phyloP scores from a whole-genome alignment of 768 basidiomycete genomes.

The Lactarius hatsudake region DNA sequence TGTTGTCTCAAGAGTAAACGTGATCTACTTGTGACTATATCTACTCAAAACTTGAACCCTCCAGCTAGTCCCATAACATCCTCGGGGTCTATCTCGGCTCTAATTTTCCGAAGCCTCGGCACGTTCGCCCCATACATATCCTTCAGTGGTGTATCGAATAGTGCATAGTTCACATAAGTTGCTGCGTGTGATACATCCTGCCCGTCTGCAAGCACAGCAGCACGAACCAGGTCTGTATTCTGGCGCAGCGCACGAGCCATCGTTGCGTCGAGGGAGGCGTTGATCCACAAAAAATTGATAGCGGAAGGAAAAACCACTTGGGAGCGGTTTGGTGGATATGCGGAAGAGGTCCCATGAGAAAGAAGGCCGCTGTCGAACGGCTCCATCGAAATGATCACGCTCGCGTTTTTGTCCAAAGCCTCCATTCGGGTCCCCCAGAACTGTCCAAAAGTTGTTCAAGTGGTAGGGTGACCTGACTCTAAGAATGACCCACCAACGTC shows the following conservation, averaged over 20 bases:
- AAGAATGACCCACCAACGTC: neutral
- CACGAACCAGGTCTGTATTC: neutral
- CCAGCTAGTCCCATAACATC: conserved; percentile 29
- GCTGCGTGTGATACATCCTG: conserved; percentile 22
- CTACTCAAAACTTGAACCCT: conserved; percentile 25
- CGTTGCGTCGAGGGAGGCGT: conserved; percentile 37
- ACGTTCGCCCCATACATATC: conserved; percentile 27
- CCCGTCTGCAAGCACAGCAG: conserved; percentile 26
- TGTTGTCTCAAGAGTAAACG: neutral
- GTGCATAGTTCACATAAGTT: conserved; percentile 25
- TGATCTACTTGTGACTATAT: neutral
- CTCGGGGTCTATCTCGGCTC: conserved; percentile 22
- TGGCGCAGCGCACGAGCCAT: conserved; percentile 42
- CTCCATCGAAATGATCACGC: neutral
- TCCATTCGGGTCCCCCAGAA: conserved; percentile 1
- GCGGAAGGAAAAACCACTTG: conserved; percentile 4
- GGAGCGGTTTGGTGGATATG: conserved; percentile 21
- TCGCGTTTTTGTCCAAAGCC: conserved; percentile 4
- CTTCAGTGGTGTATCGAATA: conserved; percentile 21
- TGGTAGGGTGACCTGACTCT: neutral
- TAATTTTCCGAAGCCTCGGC: conserved; percentile 15
- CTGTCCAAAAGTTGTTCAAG: neutral
- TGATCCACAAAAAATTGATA: neutral
- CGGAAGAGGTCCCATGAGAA: conserved; percentile 15
- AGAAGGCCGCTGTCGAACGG: conserved; percentile 1